A percentile compares a stretch with the other conserved stretches of the same genome.
Evolutionary conservation across 768 basidiomycete genomes (phyloP).

Genomic region (Sarcodon sp.): DNA sequence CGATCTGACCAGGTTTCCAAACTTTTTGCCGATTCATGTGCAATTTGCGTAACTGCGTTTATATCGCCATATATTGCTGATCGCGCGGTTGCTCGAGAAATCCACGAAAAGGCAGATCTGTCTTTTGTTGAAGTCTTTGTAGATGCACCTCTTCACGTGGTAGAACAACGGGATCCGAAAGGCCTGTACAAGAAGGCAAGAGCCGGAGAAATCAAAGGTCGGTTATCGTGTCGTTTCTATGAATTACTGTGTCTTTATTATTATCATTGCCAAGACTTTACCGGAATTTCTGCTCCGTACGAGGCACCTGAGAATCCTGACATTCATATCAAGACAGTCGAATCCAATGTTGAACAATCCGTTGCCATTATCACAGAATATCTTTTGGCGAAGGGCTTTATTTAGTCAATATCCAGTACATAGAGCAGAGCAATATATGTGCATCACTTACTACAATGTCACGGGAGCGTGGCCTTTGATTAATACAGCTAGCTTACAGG

Average conservation of each 20-base stretch:
- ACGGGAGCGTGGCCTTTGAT: too few species aligned
- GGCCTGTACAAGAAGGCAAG: slow-evolving; percentile 96
- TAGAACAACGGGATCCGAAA: slow-evolving; percentile 92
- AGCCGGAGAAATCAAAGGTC: slow-evolving; percentile 92
- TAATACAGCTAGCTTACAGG: too few species aligned
- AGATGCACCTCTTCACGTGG: slow-evolving; percentile 81
- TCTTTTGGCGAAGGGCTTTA: slow-evolving; percentile 52
- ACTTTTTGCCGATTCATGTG: slow-evolving; percentile 81
- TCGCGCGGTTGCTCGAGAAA: slow-evolving; percentile 65
- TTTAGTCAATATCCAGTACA: slow-evolving; percentile 14
- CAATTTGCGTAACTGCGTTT: slow-evolving; percentile 87
- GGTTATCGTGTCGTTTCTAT: slow-evolving; percentile 4
- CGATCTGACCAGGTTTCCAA: slow-evolving; percentile 65
- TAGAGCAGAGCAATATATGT: too few species aligned
- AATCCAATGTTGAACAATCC: slow-evolving; percentile 64
- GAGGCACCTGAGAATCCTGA: slow-evolving; percentile 80
- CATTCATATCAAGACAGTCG: slow-evolving; percentile 83
- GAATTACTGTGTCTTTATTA: background rate
- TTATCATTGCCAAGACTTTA: slow-evolving; percentile 62
- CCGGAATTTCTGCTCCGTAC: slow-evolving; percentile 95
- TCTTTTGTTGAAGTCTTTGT: slow-evolving; percentile 92
- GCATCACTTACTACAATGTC: too few species aligned
- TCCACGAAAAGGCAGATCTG: slow-evolving; percentile 63
- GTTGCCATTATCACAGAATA: slow-evolving; percentile 74
- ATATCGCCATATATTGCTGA: slow-evolving; percentile 96